Base-by-base conservation (phyloP, 306 rosid genomes). In the Hylodesmum podocarpum region DNA sequence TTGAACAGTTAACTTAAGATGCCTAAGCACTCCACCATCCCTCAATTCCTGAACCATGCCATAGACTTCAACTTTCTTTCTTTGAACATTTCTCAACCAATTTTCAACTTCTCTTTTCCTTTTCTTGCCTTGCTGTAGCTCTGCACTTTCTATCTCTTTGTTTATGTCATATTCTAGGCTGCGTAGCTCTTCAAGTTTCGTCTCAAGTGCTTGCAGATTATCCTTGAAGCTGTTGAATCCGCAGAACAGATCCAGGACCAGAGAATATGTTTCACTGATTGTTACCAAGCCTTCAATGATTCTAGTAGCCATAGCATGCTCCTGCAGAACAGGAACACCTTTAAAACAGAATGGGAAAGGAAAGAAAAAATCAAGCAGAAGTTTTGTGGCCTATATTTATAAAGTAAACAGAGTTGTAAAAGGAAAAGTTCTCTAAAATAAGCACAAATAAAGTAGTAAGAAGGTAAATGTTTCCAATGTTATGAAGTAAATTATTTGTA, bases 101-200 rank as follows among this genome's bases (percentile, higher is more conserved):
- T 58, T 58, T 58, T 58, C 65, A 58, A 58, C 65, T 58, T 58
- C 65, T 27, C 65, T 19, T 14, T 49, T 80, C 22, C 79, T 54
- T 29, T 79, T 75, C 72, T 59, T 79, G 47, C 70, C 76, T 12
- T 22, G 75, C 15, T 70, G 43, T n/a, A 69, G 36, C 53, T 75
- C 82, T 34, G 51, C 79, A 36, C 54, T 61, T 57, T 84, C 76
- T 21, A 84, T 39, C 59, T 75, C 87, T 12, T 27, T 55, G 19
- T 64, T 79, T 24, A 76, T 62, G 64, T 71, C 82, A 40, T 34
- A 73, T 58, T 71, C 78, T 25, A 66, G 80, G 79, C 87, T 28
- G 73, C 63, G 12, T 31, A 80, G 61, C 39, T 75, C 72, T 70
- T 76, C 82, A 3, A 76, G 36, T 59, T 80, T 84, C 61, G 4